Evolutionary conservation across 176 grass and related monocot species (phyloP).

Genomic region (Elaeis guineensis): DNA sequence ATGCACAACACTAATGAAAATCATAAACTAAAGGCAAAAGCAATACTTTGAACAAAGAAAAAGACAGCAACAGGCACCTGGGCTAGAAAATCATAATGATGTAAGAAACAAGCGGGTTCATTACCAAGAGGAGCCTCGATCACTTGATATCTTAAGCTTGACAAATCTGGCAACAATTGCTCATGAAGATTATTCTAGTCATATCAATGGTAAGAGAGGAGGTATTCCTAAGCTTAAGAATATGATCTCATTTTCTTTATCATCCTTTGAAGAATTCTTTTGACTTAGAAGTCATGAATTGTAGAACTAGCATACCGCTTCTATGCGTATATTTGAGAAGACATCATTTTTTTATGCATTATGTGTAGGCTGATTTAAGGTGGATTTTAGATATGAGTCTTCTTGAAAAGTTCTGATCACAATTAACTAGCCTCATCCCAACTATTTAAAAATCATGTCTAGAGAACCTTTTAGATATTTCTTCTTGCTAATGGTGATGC

Average conservation of each 20-base stretch:
- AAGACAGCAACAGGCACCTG: conserved; percentile 42
- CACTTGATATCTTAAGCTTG: conserved; percentile 73
- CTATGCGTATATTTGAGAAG: no score
- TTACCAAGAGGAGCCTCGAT: conserved; percentile 35
- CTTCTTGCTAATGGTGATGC: no score
- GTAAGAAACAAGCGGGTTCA: conserved; percentile 16
- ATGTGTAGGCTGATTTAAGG: no score
- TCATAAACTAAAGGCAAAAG: conserved; percentile 47
- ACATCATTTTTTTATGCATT: no score
- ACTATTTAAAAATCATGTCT: no score
- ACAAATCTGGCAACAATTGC: conserved; percentile 49
- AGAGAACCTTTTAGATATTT: no score
- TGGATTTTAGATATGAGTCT: no score
- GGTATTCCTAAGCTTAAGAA: no score
- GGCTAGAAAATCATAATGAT: conserved; percentile 32
- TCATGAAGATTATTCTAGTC: conserved; percentile 19
- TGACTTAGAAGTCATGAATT: not conserved
- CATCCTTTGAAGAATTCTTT: conserved; percentile 5
- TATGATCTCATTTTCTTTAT: conserved; percentile 5
- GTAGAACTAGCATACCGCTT: no score
- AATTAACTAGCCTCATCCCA: no score
- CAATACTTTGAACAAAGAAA: conserved; percentile 96
- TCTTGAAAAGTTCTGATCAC: no score
- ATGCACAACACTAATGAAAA: no score
- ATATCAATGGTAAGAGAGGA: conserved; percentile 25